A percentile compares a stretch with the other conserved stretches of the same genome.
phyloP scores from a whole-genome alignment of 2,329 filamentous ascomycete genomes.

The Cytospora schulzeri region DNA sequence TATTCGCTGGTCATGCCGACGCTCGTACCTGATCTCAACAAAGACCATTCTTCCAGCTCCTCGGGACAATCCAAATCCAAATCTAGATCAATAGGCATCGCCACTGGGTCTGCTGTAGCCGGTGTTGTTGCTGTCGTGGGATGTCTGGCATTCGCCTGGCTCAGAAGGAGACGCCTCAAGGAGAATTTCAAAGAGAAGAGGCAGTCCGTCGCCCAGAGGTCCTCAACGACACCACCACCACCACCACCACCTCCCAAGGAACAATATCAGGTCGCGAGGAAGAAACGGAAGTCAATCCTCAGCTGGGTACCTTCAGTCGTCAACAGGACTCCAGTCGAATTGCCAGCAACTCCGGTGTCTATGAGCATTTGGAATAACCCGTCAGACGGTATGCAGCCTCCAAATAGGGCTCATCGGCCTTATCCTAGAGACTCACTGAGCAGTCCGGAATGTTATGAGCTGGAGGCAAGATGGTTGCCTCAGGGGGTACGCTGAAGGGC shows the following conservation, averaged over 20 bases:
- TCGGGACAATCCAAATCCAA: not conserved
- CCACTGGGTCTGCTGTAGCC: slow-evolving; percentile 23
- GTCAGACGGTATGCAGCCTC: slow-evolving; percentile 14
- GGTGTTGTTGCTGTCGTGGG: slow-evolving; percentile 18
- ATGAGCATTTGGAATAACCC: slow-evolving; percentile 17
- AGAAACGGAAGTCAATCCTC: slow-evolving; percentile 22
- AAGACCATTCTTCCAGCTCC: slow-evolving; percentile 4
- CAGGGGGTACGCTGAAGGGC: slow-evolving; percentile 3
- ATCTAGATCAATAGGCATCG: slow-evolving; percentile 18
- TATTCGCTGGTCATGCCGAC: slow-evolving; percentile 1
- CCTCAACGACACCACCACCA: slow-evolving; percentile 21
- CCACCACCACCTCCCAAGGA: slow-evolving; percentile 25
- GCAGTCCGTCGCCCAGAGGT: slow-evolving; percentile 6
- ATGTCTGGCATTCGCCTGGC: slow-evolving; percentile 17
- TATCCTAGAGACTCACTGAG: slow-evolving; percentile 17
- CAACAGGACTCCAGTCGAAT: slow-evolving; percentile 22
- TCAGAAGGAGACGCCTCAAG: slow-evolving; percentile 15
- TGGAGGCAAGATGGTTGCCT: slow-evolving; percentile 26
- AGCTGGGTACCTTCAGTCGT: slow-evolving; percentile 26
- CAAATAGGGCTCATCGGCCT: slow-evolving; percentile 12
- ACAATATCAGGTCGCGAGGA: slow-evolving; percentile 11
- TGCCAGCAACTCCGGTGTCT: slow-evolving; percentile 25
- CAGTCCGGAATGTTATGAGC: slow-evolving; percentile 7
- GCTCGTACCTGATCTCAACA: not conserved
- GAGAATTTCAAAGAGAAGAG: slow-evolving; percentile 5